Evolutionary conservation across 2,329 filamentous ascomycete genomes (phyloP).

Genomic region (Pseudogymnoascus sp.): DNA sequence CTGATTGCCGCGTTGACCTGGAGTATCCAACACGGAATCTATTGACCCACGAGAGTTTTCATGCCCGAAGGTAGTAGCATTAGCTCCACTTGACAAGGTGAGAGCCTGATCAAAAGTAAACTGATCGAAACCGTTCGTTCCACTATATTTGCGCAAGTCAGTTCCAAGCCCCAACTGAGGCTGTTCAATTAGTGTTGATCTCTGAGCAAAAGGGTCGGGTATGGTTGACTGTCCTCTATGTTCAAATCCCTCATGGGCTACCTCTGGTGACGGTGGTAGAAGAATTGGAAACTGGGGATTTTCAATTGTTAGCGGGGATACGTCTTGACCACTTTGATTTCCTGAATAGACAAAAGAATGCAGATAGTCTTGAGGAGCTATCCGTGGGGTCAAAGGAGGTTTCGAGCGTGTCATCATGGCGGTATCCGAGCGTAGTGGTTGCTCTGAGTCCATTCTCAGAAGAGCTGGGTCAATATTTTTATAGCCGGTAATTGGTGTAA

Average conservation of each 20-base stretch:
- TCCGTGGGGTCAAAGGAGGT: neutral
- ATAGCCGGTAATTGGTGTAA: neutral
- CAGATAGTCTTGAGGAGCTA: neutral
- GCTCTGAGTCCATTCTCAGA: neutral
- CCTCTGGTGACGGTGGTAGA: neutral
- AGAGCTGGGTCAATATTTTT: neutral
- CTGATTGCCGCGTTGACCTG: neutral
- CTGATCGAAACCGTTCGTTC: neutral
- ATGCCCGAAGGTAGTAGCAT: neutral
- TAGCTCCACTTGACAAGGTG: neutral
- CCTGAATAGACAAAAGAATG: neutral
- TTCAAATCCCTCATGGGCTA: neutral
- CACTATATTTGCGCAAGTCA: neutral
- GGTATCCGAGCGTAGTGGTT: neutral
- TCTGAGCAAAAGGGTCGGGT: neutral
- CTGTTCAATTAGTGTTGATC: neutral
- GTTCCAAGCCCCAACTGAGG: neutral
- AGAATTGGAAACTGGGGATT: neutral
- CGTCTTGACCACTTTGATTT: neutral
- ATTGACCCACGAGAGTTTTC: neutral
- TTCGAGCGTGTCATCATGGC: neutral
- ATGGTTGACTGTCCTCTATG: neutral
- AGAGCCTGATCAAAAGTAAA: neutral
- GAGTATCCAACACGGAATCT: too few relatives aligned
- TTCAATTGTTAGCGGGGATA: conserved; percentile 4